A percentile compares a stretch with the other conserved stretches of the same genome.
Evolutionary conservation across 2,329 filamentous ascomycete genomes (phyloP).

Genomic region (Talaromyces albobiverticillius): DNA sequence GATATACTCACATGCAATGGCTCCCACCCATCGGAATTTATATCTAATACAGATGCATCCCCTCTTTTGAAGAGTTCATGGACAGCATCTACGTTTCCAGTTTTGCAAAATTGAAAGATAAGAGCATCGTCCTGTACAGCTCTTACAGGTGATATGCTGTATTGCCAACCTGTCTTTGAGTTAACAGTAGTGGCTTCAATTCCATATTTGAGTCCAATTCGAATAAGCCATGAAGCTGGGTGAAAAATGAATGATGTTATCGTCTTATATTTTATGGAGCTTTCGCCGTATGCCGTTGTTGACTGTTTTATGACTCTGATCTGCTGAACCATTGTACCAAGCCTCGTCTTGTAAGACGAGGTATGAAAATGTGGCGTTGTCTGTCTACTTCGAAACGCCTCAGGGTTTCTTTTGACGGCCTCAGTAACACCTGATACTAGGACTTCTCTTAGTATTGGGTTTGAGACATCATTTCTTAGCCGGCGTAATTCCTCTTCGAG

Average conservation of each 20-base stretch:
- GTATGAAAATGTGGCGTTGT: not conserved
- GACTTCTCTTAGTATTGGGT: not conserved
- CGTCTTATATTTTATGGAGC: not conserved
- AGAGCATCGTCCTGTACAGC: slow-evolving; percentile 6
- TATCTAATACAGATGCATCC: slow-evolving; percentile 5
- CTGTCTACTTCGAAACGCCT: not conserved
- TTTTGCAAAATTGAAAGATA: slow-evolving; percentile 5
- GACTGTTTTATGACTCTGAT: not conserved
- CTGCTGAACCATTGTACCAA: slow-evolving; percentile 4
- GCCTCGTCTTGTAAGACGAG: not conserved
- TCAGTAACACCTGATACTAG: slow-evolving; percentile 2
- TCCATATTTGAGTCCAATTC: slow-evolving; percentile 5
- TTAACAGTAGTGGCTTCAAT: not conserved
- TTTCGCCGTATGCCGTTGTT: not conserved
- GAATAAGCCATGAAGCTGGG: slow-evolving; percentile 8
- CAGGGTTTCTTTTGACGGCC: not conserved
- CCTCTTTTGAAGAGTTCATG: slow-evolving; percentile 4
- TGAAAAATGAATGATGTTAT: slow-evolving; percentile 10
- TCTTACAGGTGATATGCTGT: not conserved
- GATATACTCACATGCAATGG: slow-evolving; percentile 11
- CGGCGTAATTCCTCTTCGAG: slow-evolving; percentile 3
- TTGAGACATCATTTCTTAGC: not conserved
- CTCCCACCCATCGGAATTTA: not conserved
- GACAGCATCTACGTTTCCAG: slow-evolving; percentile 5
- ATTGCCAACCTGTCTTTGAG: slow-evolving; percentile 7